Conservation (phyloP, 2,329 filamentous ascomycete species). For the Alternaria gansuensis region DNA sequence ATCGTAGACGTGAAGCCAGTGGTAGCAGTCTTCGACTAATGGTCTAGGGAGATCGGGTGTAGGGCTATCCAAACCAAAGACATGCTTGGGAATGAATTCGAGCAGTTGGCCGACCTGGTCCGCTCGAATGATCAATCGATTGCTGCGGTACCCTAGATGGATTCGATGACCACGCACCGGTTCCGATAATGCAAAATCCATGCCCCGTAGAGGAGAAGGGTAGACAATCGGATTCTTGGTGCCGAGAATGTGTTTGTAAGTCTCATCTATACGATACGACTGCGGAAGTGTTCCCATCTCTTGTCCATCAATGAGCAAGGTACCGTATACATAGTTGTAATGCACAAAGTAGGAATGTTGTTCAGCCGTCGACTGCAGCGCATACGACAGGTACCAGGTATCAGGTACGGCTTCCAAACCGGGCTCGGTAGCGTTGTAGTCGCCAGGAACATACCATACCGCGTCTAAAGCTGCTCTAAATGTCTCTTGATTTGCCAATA, state of each 20-base stretch:
- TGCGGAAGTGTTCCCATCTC: slow-evolving; percentile 64
- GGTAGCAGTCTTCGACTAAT: slow-evolving; percentile 63
- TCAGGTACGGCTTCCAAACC: slow-evolving; percentile 14
- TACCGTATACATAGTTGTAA: slow-evolving; percentile 59
- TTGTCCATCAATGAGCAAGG: slow-evolving; percentile 60
- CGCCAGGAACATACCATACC: slow-evolving; percentile 56
- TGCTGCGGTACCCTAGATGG: slow-evolving; percentile 63
- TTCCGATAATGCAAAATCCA: slow-evolving; percentile 57
- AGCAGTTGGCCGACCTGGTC: slow-evolving; percentile 33
- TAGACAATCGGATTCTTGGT: slow-evolving; percentile 61
- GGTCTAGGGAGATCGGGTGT: slow-evolving; percentile 55
- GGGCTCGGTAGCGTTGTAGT: slow-evolving; percentile 18
- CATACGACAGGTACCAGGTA: slow-evolving; percentile 49
- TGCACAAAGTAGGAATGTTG: slow-evolving; percentile 45
- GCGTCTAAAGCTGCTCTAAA: slow-evolving; percentile 52
- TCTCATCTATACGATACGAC: slow-evolving; percentile 57
- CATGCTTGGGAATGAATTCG: slow-evolving; percentile 48
- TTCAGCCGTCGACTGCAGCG: slow-evolving; percentile 36
- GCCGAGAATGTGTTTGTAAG: slow-evolving; percentile 64
- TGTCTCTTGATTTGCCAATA: slow-evolving; percentile 41
- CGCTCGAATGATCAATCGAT: slow-evolving; percentile 58
- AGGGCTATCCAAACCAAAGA: slow-evolving; percentile 35
- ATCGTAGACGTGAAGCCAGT: slow-evolving; percentile 66
- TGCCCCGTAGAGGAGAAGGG: slow-evolving; percentile 62
- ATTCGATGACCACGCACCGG: slow-evolving; percentile 56